A percentile compares a stretch with the other conserved stretches of the same genome.
These are phyloP conservation scores for Alternaria atra DNA, from an alignment of 2,329 filamentous ascomycete species.

Conservation along the genomic window DNA sequence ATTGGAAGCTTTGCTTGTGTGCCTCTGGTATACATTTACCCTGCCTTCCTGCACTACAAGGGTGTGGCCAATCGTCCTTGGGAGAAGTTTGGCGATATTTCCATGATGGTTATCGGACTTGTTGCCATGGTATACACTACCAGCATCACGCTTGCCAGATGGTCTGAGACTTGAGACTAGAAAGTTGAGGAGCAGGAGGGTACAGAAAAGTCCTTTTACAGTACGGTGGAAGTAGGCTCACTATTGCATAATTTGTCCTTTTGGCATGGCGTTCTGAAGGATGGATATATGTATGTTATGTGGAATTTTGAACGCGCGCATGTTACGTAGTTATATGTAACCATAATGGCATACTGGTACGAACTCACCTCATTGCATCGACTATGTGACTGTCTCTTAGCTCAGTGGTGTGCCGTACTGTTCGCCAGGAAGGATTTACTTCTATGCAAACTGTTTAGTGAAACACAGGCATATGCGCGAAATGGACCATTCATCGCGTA, in stretches of 20 bases:
- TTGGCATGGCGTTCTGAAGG: constrained; percentile 1
- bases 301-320: constrained; percentile 1
- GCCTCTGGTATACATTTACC: constrained; percentile 80
- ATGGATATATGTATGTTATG: neutral
- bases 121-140: constrained; percentile 79
- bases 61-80: constrained; percentile 67
- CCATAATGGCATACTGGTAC: constrained; percentile 5
- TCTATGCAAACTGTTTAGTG: neutral
- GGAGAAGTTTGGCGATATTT: constrained; percentile 67
- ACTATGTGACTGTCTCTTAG: neutral
- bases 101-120: constrained; percentile 70
- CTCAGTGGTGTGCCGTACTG: no score
- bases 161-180: constrained; percentile 29
- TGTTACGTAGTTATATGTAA: neutral
- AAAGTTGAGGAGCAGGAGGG: neutral
- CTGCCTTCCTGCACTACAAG: constrained; percentile 74
- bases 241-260: constrained; percentile 11
- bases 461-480: neutral
- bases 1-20: constrained; percentile 79
- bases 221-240: neutral
- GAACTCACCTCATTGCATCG: neutral
- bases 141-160: constrained; percentile 63
- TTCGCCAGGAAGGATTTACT: neutral
- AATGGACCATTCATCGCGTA: no score
- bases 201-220: neutral